Conservation (phyloP, 805 yeast species). For the Candida schatavii region DNA sequence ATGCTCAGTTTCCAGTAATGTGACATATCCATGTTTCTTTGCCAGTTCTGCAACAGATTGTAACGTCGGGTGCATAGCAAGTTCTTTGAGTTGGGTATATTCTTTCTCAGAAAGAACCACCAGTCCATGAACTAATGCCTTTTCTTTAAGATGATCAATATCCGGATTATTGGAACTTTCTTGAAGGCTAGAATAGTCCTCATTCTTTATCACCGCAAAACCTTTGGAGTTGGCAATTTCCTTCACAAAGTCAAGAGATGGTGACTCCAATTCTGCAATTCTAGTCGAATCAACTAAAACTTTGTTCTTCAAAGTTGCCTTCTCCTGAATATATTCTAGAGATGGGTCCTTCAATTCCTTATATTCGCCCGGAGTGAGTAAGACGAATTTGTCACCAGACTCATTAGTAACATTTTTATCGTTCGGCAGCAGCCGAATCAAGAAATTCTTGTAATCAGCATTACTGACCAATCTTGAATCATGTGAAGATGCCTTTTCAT, state of each 20-base stretch:
- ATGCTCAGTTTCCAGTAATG: constrained; percentile 11
- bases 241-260: constrained; percentile 14
- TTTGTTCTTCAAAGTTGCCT: constrained; percentile 11
- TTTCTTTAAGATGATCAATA: constrained; percentile 18
- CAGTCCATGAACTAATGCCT: constrained; percentile 19
- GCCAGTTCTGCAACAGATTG: constrained; percentile 17
- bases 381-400: too few relatives aligned
- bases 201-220: constrained; percentile 12
- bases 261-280: constrained; percentile 9
- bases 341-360: constrained; percentile 13
- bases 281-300: constrained; percentile 4
- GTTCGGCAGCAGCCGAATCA: too few relatives aligned
- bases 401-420: too few relatives aligned
- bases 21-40: constrained; percentile 9
- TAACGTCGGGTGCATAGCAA: constrained; percentile 20
- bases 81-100: constrained; percentile 1
- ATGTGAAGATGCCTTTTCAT: constrained; percentile 16
- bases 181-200: constrained; percentile 11
- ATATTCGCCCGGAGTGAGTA: constrained; percentile 7
- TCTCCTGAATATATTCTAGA: constrained; percentile 15
- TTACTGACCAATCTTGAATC: constrained; percentile 16
- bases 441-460: constrained; percentile 13
- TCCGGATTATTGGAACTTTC: constrained; percentile 19
- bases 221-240: neutral
- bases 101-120: constrained; percentile 11